phyloP scores from a whole-genome alignment of 345 rosid species.

The Xanthoceras sorbifolium region DNA sequence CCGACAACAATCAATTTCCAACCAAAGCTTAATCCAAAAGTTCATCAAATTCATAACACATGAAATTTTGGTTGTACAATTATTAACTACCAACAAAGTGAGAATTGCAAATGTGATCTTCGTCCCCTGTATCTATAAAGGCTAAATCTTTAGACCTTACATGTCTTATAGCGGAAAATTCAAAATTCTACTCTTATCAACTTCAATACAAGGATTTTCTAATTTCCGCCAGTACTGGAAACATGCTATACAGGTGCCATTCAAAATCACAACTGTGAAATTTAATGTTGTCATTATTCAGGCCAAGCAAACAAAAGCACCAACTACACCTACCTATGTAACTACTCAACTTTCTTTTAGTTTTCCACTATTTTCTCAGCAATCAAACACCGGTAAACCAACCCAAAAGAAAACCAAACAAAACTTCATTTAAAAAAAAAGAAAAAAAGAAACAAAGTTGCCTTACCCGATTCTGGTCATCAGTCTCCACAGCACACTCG shows the following conservation, averaged over 20 bases:
- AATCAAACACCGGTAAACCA: neutral
- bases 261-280: too few species aligned
- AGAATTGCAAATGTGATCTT: neutral
- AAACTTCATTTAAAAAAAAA: neutral
- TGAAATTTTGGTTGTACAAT: neutral
- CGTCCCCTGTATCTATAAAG: neutral
- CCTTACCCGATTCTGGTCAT: constrained; percentile 51
- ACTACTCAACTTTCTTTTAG: neutral
- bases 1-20: neutral
- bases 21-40: neutral
- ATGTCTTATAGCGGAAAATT: too few species aligned
- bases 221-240: too few species aligned
- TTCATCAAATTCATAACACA: neutral
- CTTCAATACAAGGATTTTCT: too few species aligned
- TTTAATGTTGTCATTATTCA: too few species aligned
- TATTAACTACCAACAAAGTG: neutral
- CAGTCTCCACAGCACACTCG: constrained; percentile 59
- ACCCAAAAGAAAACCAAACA: neutral
- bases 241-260: too few species aligned
- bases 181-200: too few species aligned
- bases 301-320: too few species aligned
- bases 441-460: too few species aligned
- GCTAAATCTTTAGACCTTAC: too few species aligned
- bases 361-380: neutral
- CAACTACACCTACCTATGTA: too few species aligned